Percentiles rank a stretch among this genome's conserved stretches.
phyloP scores from a whole-genome alignment of 495 filamentous ascomycete genomes.

The Achaetomiella virescens region DNA sequence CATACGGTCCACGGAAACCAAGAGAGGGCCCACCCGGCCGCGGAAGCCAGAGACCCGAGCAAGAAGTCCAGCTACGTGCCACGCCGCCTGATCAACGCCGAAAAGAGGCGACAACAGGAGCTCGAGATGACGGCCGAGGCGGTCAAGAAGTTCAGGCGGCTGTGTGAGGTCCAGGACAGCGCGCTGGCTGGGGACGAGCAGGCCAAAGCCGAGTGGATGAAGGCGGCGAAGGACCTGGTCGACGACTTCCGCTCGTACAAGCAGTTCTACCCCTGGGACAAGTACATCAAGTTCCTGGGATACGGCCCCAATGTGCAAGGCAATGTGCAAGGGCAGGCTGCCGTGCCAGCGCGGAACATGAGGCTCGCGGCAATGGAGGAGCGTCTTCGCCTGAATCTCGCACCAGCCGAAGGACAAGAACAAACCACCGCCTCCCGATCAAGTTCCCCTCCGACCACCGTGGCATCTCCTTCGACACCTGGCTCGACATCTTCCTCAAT shows the following conservation, averaged over 20 bases:
- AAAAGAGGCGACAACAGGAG: constrained; percentile 34
- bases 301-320: constrained; percentile 49
- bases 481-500: constrained; percentile 87
- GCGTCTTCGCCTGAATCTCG: constrained; percentile 50
- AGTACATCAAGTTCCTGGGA: constrained; percentile 62
- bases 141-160: constrained; percentile 49
- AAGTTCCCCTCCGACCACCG: constrained; percentile 60
- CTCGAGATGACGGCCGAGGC: constrained; percentile 47
- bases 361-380: constrained; percentile 67
- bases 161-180: constrained; percentile 46
- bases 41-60: constrained; percentile 17
- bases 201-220: constrained; percentile 61
- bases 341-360: constrained; percentile 43
- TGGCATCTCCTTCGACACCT: constrained; percentile 70
- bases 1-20: constrained; percentile 20
- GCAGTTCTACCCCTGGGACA: constrained; percentile 70
- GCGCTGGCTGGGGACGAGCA: constrained; percentile 47
- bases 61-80: constrained; percentile 29
- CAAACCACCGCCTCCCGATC: constrained; percentile 11
- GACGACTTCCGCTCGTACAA: constrained; percentile 74
- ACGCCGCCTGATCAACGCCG: constrained; percentile 31
- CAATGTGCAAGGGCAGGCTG: constrained; percentile 41
- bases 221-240: constrained; percentile 64
- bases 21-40: constrained; percentile 2
- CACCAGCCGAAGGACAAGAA: constrained; percentile 25